These are phyloP conservation scores for Hirsutella thompsonii DNA, from an alignment of 2,329 filamentous ascomycete species.

Conservation along the genomic window DNA sequence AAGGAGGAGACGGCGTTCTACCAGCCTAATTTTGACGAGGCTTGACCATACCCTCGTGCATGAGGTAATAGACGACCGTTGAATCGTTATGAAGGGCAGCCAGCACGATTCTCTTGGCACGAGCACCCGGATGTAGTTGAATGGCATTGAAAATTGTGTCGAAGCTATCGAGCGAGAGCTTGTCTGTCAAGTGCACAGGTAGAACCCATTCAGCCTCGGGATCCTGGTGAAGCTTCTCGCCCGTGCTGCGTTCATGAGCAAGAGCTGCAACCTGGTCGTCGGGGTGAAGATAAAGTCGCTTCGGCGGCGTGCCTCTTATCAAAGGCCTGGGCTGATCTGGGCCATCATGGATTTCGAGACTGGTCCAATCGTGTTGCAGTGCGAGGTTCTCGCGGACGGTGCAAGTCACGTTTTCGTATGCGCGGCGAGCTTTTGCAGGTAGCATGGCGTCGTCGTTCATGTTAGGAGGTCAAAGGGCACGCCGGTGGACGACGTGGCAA, in stretches of 20 bases:
- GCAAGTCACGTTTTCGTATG: constrained; percentile 12
- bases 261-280: constrained; percentile 69
- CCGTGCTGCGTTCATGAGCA: constrained; percentile 40
- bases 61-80: constrained; percentile 72
- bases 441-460: neutral
- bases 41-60: constrained; percentile 80
- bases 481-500: no score
- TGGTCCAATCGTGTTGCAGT: constrained; percentile 64
- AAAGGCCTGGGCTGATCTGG: constrained; percentile 41
- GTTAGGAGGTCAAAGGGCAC: no score
- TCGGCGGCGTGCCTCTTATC: constrained; percentile 60
- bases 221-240: constrained; percentile 29
- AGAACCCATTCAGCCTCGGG: constrained; percentile 65
- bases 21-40: constrained; percentile 62
- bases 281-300: constrained; percentile 64
- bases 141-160: constrained; percentile 58
- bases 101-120: constrained; percentile 57
- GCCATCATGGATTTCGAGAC: constrained; percentile 40
- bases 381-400: constrained; percentile 58
- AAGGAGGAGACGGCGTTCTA: neutral
- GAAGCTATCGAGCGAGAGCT: constrained; percentile 55
- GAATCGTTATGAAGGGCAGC: constrained; percentile 69
- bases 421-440: neutral
- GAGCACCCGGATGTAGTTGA: constrained; percentile 25
- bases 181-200: constrained; percentile 59